Percentiles rank a stretch among this genome's conserved stretches.
These are phyloP conservation scores for Geranium rotundifolium DNA, from an alignment of 345 rosid species.

Conservation along the genomic window DNA sequence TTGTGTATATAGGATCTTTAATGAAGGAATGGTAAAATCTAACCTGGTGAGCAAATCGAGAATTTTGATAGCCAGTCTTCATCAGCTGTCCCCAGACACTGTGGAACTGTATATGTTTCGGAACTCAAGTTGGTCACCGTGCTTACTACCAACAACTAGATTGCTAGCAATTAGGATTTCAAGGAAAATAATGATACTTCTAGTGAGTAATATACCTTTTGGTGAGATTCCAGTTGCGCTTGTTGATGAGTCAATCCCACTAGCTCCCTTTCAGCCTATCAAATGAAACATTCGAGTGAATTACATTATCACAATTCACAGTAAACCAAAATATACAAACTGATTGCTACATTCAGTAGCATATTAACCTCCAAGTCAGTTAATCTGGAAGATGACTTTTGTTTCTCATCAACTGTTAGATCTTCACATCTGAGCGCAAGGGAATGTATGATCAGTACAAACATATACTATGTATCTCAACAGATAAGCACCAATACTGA, in stretches of 20 bases:
- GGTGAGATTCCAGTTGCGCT: slow-evolving; percentile 65
- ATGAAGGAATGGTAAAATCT: background rate
- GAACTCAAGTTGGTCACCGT: background rate
- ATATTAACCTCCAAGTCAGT: slow-evolving; percentile 49
- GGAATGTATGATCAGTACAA: slow-evolving; percentile 2
- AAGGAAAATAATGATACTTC: background rate
- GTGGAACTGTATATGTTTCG: slow-evolving; percentile 50
- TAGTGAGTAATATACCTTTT: slow-evolving; percentile 32
- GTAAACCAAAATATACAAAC: background rate
- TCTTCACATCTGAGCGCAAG: slow-evolving; percentile 39
- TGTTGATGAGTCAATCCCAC: slow-evolving; percentile 51
- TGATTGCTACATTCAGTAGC: background rate
- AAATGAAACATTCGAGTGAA: slow-evolving; percentile 10
- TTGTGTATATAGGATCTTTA: too few relatives aligned
- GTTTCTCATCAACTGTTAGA: slow-evolving; percentile 29
- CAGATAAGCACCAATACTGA: background rate
- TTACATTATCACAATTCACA: background rate
- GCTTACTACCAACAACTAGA: background rate
- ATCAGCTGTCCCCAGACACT: slow-evolving; percentile 92
- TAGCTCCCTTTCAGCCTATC: slow-evolving; percentile 38
- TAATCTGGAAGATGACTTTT: slow-evolving; percentile 24
- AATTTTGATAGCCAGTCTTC: slow-evolving; percentile 97
- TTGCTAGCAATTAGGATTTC: background rate
- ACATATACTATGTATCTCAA: background rate
- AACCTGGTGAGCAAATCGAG: slow-evolving; percentile 99